Conservation (phyloP, 2,329 filamentous ascomycete species). For the Aspergillus vadensis region DNA sequence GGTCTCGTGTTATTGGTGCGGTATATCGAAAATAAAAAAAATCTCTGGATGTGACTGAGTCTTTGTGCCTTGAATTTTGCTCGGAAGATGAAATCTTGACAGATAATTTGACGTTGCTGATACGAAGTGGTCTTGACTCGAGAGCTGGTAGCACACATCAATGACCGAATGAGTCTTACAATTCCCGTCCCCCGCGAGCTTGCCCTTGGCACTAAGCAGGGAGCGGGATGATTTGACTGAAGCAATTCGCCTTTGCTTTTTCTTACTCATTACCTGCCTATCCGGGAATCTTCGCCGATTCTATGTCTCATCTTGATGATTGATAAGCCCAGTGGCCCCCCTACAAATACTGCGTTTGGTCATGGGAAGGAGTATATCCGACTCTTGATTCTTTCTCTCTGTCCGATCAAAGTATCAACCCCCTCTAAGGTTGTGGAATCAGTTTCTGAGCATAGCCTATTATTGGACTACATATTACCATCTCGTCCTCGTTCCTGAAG, state of each 20-base stretch:
- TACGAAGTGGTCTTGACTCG: conserved; percentile 20
- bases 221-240: conserved; percentile 20
- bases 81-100: conserved; percentile 6
- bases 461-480: background rate
- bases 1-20: conserved; percentile 20
- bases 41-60: conserved; percentile 14
- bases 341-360: background rate
- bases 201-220: conserved; percentile 20
- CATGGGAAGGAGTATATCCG: background rate
- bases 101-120: conserved; percentile 17
- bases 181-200: conserved; percentile 12
- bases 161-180: conserved; percentile 14
- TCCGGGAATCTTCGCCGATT: background rate
- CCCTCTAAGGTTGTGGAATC: background rate
- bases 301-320: background rate
- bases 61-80: conserved; percentile 5
- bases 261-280: conserved; percentile 5
- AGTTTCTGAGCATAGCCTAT: background rate
- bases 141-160: conserved; percentile 20
- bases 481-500: background rate
- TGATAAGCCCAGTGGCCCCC: conserved; percentile 3
- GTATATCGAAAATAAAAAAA: conserved; percentile 10
- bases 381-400: background rate
- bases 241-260: conserved; percentile 10
- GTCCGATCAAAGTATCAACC: background rate